Conservation (phyloP, 306 rosid species). For the Prunus mira region DNA sequence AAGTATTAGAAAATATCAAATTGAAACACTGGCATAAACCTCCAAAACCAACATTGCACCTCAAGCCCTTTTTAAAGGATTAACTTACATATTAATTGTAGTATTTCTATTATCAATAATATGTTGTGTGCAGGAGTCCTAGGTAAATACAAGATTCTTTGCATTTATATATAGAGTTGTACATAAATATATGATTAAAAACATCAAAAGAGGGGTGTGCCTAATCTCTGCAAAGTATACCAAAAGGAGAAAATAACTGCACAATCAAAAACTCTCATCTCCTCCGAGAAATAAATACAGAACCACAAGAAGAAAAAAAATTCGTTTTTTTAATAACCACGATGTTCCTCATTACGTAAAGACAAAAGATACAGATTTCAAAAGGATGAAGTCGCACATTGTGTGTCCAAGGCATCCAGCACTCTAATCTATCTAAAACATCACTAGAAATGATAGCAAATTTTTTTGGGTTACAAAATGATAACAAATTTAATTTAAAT, state of each 20-base stretch:
- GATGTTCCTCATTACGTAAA: neutral
- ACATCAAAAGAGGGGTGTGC: neutral
- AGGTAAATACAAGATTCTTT: neutral
- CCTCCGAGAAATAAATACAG: neutral
- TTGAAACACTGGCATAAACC: neutral
- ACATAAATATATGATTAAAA: neutral
- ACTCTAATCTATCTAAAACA: neutral
- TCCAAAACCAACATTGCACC: neutral
- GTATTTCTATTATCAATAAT: neutral
- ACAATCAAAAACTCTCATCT: neutral
- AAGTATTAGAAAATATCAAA: neutral
- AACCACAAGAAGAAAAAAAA: neutral
- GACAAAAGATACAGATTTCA: neutral
- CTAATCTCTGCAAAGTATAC: neutral
- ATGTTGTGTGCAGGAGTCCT: neutral
- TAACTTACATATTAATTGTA: neutral
- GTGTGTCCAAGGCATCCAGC: neutral
- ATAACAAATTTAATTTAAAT: neutral
- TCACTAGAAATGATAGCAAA: neutral
- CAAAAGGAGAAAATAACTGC: neutral
- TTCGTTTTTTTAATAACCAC: neutral
- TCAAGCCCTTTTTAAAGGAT: neutral
- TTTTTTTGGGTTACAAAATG: neutral
- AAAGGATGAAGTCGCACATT: neutral
- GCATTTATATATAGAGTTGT: neutral